Percentiles rank a stretch among this genome's conserved stretches.
phyloP scores from a whole-genome alignment of 169 alveolate species.

The Plasmodium cynomolgi region DNA sequence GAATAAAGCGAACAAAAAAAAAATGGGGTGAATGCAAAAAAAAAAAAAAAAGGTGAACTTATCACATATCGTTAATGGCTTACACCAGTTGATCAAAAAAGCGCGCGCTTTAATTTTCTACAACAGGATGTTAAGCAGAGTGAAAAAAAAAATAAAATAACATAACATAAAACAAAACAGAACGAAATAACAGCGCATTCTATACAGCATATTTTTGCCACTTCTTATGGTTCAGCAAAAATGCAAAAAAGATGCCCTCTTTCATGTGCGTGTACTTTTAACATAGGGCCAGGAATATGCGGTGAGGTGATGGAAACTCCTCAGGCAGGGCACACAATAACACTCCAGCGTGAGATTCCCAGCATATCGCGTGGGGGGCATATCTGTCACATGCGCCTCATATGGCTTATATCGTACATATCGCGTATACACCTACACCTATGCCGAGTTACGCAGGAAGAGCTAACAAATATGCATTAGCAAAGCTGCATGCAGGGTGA shows the following conservation, averaged over 20 bases:
- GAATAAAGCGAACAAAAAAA: constrained; percentile 12
- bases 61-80: constrained; percentile 8
- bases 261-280: constrained; percentile 62
- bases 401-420: background rate
- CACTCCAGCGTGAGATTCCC: background rate
- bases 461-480: constrained; percentile 8
- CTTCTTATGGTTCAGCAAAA: constrained; percentile 8
- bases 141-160: constrained; percentile 3
- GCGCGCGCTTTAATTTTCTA: constrained; percentile 37
- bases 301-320: background rate
- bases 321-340: background rate
- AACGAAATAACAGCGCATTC: constrained; percentile 32
- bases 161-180: background rate
- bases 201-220: background rate
- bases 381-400: background rate
- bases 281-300: constrained; percentile 31
- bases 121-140: constrained; percentile 34
- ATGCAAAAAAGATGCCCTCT: constrained; percentile 44
- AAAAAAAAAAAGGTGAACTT: constrained; percentile 1
- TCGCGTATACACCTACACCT: background rate
- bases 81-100: constrained; percentile 32
- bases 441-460: background rate
- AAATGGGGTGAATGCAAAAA: constrained; percentile 19
- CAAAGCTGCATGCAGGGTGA: constrained; percentile 56
- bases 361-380: background rate